These are phyloP conservation scores for Lactarius tabidus DNA, from an alignment of 768 basidiomycete species.

Conservation along the genomic window DNA sequence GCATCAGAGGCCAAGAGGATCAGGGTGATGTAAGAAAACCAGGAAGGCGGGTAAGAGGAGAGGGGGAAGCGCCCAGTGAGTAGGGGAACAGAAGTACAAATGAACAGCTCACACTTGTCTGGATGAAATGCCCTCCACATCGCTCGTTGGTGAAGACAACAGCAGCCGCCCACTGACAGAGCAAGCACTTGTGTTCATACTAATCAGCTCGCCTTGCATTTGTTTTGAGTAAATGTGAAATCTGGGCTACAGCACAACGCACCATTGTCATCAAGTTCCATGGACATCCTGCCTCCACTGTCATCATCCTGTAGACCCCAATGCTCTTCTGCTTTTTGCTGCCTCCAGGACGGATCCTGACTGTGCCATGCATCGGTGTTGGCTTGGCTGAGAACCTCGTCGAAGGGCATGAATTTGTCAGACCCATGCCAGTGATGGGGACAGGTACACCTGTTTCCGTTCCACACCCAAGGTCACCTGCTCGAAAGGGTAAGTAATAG, in stretches of 20 bases:
- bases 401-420: no score
- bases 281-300: slow-evolving; percentile 65
- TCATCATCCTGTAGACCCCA: slow-evolving; percentile 32
- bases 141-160: slow-evolving; percentile 30
- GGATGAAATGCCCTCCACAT: slow-evolving; percentile 30
- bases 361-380: no score
- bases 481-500: slow-evolving; percentile 71
- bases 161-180: slow-evolving; percentile 30
- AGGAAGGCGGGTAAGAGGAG: no score
- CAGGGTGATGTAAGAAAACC: no score
- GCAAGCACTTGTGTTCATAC: slow-evolving; percentile 32
- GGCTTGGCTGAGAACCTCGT: no score
- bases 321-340: slow-evolving; percentile 41
- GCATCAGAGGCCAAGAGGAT: no score
- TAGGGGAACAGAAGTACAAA: no score
- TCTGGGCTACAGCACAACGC: slow-evolving; percentile 39
- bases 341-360: no score
- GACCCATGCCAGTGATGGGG: slow-evolving; percentile 62
- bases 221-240: background rate
- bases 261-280: slow-evolving; percentile 63
- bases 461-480: slow-evolving; percentile 70
- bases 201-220: slow-evolving; percentile 11
- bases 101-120: no score
- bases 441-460: slow-evolving; percentile 78
- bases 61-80: no score